Conservation (phyloP, 2,329 filamentous ascomycete species). For the Beauveria bassiana region DNA sequence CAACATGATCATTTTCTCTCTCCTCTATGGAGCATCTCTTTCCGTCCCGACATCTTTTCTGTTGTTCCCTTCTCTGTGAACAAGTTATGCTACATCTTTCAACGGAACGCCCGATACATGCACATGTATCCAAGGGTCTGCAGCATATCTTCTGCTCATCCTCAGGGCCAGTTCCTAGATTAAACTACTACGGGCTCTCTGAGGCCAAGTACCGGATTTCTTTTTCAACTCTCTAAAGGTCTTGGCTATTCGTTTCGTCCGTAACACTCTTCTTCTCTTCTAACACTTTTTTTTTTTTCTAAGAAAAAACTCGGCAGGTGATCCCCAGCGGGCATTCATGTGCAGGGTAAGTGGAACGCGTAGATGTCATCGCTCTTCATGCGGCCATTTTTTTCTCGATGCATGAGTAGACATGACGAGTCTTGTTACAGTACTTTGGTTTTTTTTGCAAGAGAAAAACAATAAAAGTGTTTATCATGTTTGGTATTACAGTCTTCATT, state of each 20-base stretch:
- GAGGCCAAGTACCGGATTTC: constrained; percentile 36
- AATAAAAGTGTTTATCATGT: too few species aligned
- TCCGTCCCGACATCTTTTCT: neutral
- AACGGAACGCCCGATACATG: constrained; percentile 1
- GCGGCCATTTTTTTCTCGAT: neutral
- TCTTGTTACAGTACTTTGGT: neutral
- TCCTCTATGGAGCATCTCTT: neutral
- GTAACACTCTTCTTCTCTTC: constrained; percentile 35
- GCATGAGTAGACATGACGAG: neutral
- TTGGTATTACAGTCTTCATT: too few species aligned
- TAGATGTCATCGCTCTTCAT: neutral
- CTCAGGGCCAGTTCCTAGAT: constrained; percentile 48
- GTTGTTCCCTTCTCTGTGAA: neutral
- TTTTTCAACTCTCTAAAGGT: constrained; percentile 31
- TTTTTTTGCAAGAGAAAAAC: too few species aligned
- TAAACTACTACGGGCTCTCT: constrained; percentile 50
- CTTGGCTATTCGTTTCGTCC: constrained; percentile 57
- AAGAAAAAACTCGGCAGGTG: neutral
- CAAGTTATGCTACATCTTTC: neutral
- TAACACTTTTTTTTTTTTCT: too few species aligned
- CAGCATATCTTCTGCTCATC: constrained; percentile 45
- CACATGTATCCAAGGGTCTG: constrained; percentile 33
- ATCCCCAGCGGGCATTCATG: neutral
- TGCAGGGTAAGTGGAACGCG: neutral
- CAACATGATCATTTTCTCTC: neutral